A percentile compares a stretch with the other conserved stretches of the same genome.
Conservation (phyloP, 768 basidiomycete genomes). For the Trichaptum fuscoviolaceum region DNA sequence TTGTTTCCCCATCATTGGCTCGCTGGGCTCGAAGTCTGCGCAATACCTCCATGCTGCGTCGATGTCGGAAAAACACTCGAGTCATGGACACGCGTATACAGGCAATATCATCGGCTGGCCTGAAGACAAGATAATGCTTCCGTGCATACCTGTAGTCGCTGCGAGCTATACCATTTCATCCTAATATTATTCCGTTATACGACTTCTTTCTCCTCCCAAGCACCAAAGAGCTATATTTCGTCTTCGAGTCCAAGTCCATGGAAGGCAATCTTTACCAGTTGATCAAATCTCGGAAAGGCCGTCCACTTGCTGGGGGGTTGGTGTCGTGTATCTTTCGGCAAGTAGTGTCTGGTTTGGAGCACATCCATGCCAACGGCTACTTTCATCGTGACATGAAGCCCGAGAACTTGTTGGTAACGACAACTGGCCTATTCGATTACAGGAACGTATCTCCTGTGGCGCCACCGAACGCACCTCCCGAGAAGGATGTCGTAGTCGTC, state of each 20-base stretch:
- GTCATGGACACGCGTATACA: too few species aligned
- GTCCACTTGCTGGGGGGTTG: conserved; percentile 93
- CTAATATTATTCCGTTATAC: conserved; percentile 97
- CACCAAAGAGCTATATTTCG: conserved; percentile 96
- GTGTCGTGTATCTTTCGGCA: conserved; percentile 93
- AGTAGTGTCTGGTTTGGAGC: conserved; percentile 83
- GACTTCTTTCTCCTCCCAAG: conserved; percentile 96
- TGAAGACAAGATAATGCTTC: conserved; percentile 56
- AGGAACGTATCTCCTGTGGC: conserved; percentile 69
- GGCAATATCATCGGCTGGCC: too few species aligned
- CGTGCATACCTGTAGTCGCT: conserved; percentile 59
- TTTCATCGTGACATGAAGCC: conserved; percentile 99
- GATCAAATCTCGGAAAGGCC: conserved; percentile 93
- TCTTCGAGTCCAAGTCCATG: conserved; percentile 99
- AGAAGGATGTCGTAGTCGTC: conserved; percentile 93
- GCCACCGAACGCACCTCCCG: conserved; percentile 57
- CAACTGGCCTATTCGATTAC: conserved; percentile 93
- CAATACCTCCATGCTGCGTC: conserved; percentile 55
- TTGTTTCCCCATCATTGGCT: conserved; percentile 75
- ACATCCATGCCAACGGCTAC: conserved; percentile 89
- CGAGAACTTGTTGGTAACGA: conserved; percentile 97
- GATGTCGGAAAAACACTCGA: conserved; percentile 73
- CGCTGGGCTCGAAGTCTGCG: conserved; percentile 57
- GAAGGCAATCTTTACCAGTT: conserved; percentile 99
- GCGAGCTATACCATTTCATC: conserved; percentile 90